These are phyloP conservation scores for Populus pruinosa DNA, from an alignment of 345 rosid species.

Conservation along the genomic window DNA sequence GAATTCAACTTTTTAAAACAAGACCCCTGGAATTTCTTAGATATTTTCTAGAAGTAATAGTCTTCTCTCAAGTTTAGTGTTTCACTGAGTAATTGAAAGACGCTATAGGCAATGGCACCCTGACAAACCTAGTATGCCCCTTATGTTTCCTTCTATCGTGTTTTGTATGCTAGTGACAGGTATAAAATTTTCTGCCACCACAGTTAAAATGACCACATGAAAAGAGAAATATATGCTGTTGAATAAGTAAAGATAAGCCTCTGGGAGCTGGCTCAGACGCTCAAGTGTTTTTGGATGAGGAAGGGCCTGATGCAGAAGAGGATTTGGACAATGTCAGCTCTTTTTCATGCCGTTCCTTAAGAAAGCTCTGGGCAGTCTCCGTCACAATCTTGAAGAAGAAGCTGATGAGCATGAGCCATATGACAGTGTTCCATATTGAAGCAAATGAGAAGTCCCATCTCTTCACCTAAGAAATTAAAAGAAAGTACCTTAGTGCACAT, in stretches of 20 bases:
- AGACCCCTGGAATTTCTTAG: too few relatives aligned
- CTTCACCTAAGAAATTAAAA: constrained; percentile 42
- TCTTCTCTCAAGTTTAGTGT: too few relatives aligned
- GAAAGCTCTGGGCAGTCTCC: constrained; percentile 69
- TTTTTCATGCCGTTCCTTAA: constrained; percentile 68
- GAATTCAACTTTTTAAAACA: too few relatives aligned
- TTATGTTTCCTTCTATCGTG: not conserved
- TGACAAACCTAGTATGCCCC: not conserved
- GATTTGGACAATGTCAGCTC: constrained; percentile 27
- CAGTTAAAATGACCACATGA: not conserved
- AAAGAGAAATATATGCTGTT: not conserved
- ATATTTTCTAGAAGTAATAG: too few relatives aligned
- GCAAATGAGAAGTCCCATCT: constrained; percentile 83
- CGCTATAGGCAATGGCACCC: not conserved
- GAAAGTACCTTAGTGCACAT: not conserved
- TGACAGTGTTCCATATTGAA: constrained; percentile 75
- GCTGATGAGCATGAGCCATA: constrained; percentile 92
- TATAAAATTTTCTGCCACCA: constrained; percentile 8
- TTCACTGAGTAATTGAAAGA: too few relatives aligned
- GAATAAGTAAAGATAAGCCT: not conserved
- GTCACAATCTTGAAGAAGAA: constrained; percentile 74
- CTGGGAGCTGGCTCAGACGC: not conserved
- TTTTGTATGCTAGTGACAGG: constrained; percentile 9
- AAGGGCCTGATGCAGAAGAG: not conserved
- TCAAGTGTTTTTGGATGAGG: not conserved